phyloP scores from a whole-genome alignment of 2,329 filamentous ascomycete species.

The Beauveria rudraprayagi region DNA sequence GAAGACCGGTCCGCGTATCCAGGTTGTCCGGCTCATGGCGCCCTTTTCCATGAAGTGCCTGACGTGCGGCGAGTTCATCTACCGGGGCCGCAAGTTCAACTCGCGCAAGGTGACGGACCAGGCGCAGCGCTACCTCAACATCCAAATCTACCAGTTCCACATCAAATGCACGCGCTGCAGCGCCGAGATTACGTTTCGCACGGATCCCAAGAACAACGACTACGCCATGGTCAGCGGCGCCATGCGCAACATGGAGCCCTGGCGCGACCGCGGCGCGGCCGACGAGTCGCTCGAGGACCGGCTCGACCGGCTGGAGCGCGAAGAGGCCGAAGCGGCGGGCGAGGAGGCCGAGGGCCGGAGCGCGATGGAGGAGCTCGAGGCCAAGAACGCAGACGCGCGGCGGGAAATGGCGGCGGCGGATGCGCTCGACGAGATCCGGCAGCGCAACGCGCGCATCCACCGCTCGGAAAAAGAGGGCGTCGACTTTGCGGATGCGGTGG shows the following conservation, averaged over 20 bases:
- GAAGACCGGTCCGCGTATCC: conserved; percentile 66
- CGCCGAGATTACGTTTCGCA: conserved; percentile 85
- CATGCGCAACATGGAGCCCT: conserved; percentile 88
- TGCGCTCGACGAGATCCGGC: conserved; percentile 88
- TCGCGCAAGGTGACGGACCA: conserved; percentile 83
- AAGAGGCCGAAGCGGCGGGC: conserved; percentile 56
- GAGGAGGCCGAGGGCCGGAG: conserved; percentile 61
- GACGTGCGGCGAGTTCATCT: conserved; percentile 66
- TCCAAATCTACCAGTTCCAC: conserved; percentile 75
- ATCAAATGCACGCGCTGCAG: conserved; percentile 83
- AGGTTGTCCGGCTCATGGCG: conserved; percentile 79
- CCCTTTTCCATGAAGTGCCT: conserved; percentile 36
- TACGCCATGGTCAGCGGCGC: conserved; percentile 76
- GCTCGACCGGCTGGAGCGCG: conserved; percentile 72
- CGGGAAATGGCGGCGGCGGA: conserved; percentile 95
- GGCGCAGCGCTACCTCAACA: conserved; percentile 80
- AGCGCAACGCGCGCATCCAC: conserved; percentile 81
- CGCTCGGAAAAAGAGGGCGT: conserved; percentile 61
- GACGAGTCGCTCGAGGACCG: conserved; percentile 82
- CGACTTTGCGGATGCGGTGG: conserved; percentile 49
- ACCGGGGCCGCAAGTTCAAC: conserved; percentile 93
- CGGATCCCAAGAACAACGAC: conserved; percentile 91
- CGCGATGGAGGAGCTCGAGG: conserved; percentile 91
- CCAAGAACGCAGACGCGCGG: conserved; percentile 87
- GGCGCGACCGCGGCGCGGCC: conserved; percentile 56